Evolutionary conservation across 257 asterid species (phyloP), one percentile per base, ranked within the genome.

Genomic region (Jacaranda copaia): DNA sequence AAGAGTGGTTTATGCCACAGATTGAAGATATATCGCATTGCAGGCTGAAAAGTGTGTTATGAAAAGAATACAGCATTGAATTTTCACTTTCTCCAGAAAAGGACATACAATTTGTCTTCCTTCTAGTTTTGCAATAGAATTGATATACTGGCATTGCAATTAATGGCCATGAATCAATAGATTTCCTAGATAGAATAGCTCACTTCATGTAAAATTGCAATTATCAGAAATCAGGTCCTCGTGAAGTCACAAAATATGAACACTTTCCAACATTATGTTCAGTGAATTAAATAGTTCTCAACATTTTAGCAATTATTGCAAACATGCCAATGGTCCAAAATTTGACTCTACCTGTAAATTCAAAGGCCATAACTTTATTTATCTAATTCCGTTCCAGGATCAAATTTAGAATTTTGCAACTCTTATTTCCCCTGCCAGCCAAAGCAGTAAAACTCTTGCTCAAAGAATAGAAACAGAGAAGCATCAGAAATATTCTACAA

Each of bases 1-100:
- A 59, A 59, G 36, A 51, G 20, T 19, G 73, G 70, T 45, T 52
- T 32, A 56, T 35, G 36, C 35, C 67, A 60, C 49, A 57, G 68
- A 57, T 35, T 18, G 14, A 15, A 53, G 18, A 40, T 57, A 63
- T 6, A 61, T 1, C 3, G 4, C 52, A 18, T 4, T 16, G 74
- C 58, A 38, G 20, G 43, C 39, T 4, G 46, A 9, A 55, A 10
- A 69, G 48, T 48, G 10, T 16, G 32, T 14, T 36, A 66, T 38
- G 20, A 49, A 60, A 66, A 57, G 15, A 20, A 35, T 13, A 35
- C 11, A 39, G 76, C 25, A 74, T 8, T 66, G 38, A 11, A 0
- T 57, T 20, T 39, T 56, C n/a, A 18, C 5, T 40, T 56, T 39
- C 55, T 72, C 56, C 55, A 39, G 36, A 72, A 40, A 11, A 56